These are phyloP conservation scores for Verticillium isaacii DNA, from an alignment of 2,329 filamentous ascomycete genomes.

Conservation along the genomic window DNA sequence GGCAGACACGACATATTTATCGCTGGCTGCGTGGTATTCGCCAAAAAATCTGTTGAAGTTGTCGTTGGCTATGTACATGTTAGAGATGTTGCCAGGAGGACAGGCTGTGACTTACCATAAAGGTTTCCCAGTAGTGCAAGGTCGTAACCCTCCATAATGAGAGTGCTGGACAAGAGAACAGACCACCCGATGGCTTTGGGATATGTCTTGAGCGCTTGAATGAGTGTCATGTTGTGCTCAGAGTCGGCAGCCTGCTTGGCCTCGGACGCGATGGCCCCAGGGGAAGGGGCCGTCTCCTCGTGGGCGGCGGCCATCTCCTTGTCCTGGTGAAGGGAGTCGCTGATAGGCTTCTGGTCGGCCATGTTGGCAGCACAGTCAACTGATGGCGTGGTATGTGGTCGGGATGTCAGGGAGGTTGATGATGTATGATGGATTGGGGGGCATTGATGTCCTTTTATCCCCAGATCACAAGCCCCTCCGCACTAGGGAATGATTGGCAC, in stretches of 20 bases:
- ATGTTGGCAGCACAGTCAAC: constrained; percentile 12
- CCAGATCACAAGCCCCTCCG: background rate
- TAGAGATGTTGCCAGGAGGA: background rate
- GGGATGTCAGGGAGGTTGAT: background rate
- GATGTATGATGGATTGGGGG: background rate
- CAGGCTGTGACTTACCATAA: constrained; percentile 20
- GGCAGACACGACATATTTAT: constrained; percentile 42
- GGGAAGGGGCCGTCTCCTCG: constrained; percentile 1
- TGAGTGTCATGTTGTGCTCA: constrained; percentile 36
- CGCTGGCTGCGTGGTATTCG: constrained; percentile 21
- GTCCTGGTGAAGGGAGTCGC: background rate
- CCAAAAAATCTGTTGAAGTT: constrained; percentile 42
- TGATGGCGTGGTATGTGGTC: background rate
- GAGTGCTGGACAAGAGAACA: constrained; percentile 35
- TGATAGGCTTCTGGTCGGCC: constrained; percentile 13
- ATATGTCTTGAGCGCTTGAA: constrained; percentile 34
- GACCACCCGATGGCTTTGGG: constrained; percentile 45
- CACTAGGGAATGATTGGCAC: background rate
- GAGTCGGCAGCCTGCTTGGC: constrained; percentile 34
- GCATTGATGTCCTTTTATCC: background rate
- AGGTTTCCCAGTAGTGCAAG: constrained; percentile 43
- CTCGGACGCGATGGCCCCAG: constrained; percentile 24
- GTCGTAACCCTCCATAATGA: constrained; percentile 50
- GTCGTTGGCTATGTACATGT: background rate
- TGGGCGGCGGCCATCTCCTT: background rate